phyloP scores from a whole-genome alignment of 495 filamentous ascomycete species.

The Choiromyces venosus region DNA sequence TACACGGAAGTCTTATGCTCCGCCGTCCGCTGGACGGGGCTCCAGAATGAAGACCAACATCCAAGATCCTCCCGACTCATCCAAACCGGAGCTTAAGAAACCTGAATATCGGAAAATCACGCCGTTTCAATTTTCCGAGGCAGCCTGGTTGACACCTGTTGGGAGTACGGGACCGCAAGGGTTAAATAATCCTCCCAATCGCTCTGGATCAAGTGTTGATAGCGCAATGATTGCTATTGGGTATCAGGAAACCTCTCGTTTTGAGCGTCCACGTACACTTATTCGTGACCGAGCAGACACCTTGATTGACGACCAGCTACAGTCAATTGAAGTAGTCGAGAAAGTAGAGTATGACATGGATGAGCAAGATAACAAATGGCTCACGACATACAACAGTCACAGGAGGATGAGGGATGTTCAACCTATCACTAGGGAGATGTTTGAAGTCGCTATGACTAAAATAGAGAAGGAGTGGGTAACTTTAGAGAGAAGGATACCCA shows the following conservation, averaged over 20 bases:
- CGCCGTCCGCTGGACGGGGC: constrained; percentile 14
- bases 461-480: constrained; percentile 98
- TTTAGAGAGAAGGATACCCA: constrained; percentile 91
- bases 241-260: constrained; percentile 89
- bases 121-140: constrained; percentile 37
- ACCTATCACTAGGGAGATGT: constrained; percentile 80
- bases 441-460: constrained; percentile 96
- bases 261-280: constrained; percentile 68
- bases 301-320: constrained; percentile 41
- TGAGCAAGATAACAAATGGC: constrained; percentile 95
- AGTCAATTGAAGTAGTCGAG: constrained; percentile 51
- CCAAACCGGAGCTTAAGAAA: constrained; percentile 56
- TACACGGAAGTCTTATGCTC: constrained; percentile 11
- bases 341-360: constrained; percentile 99
- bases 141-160: constrained; percentile 31
- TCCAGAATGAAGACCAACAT: constrained; percentile 15
- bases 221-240: constrained; percentile 89
- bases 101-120: constrained; percentile 52
- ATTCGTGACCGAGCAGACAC: constrained; percentile 56
- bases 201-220: constrained; percentile 54
- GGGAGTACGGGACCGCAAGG: constrained; percentile 32
- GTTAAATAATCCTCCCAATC: constrained; percentile 27
- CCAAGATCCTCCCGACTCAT: constrained; percentile 31
- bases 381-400: constrained; percentile 73
- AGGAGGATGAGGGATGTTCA: constrained; percentile 67